phyloP scores from a whole-genome alignment of 306 rosid species.

The Cucumis hystrix region DNA sequence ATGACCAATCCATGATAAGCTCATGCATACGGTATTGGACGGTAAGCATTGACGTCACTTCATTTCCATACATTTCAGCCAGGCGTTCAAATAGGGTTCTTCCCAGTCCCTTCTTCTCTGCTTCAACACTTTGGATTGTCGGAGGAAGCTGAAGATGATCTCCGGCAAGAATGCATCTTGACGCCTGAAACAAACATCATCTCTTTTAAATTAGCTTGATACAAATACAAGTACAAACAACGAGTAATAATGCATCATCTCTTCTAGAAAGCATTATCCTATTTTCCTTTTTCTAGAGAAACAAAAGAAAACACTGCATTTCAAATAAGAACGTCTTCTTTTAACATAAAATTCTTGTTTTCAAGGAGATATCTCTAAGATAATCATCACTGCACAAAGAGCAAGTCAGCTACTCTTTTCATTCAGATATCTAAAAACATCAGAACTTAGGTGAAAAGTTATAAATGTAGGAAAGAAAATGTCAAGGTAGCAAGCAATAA shows the following conservation, averaged over 20 bases:
- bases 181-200: slow-evolving; percentile 64
- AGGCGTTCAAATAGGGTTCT: slow-evolving; percentile 93
- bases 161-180: slow-evolving; percentile 97
- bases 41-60: slow-evolving; percentile 78
- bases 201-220: slow-evolving; percentile 9
- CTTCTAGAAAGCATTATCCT: neutral
- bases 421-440: neutral
- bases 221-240: neutral
- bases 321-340: neutral
- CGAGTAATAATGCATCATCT: no score
- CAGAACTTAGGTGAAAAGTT: neutral
- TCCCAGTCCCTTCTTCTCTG: slow-evolving; percentile 95
- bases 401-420: neutral
- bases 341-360: no score
- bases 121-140: slow-evolving; percentile 97
- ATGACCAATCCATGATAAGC: slow-evolving; percentile 94
- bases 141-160: slow-evolving; percentile 99
- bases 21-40: slow-evolving; percentile 98
- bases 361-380: neutral
- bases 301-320: neutral
- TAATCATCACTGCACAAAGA: neutral
- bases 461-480: neutral
- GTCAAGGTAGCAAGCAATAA: neutral
- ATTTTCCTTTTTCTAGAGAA: neutral
- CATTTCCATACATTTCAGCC: slow-evolving; percentile 65